Percentiles rank a stretch among this genome's conserved stretches.
These are phyloP conservation scores for Penicillium daleae DNA, from an alignment of 495 filamentous ascomycete species.

Conservation along the genomic window DNA sequence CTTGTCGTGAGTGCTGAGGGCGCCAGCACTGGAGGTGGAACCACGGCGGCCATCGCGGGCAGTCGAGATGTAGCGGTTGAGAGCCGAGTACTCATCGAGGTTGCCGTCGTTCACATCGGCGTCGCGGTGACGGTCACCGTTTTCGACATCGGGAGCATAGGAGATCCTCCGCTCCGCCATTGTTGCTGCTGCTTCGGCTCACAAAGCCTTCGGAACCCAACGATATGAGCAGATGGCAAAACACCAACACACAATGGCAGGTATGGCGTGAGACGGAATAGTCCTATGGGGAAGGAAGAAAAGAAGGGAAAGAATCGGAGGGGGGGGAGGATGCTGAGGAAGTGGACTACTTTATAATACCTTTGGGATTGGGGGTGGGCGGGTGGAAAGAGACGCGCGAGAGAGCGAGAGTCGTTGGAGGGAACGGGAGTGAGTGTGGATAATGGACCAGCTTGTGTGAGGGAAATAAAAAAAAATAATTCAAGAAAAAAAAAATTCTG, in stretches of 20 bases:
- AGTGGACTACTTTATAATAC: conserved; percentile 44
- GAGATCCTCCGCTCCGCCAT: conserved; percentile 59
- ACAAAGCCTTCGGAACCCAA: conserved; percentile 49
- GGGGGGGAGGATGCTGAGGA: conserved; percentile 28
- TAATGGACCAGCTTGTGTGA: conserved; percentile 25
- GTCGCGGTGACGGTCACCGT: conserved; percentile 49
- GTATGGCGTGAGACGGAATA: conserved; percentile 51
- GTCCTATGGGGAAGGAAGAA: conserved; percentile 41
- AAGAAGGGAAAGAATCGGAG: too few species aligned
- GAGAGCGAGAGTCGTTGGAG: too few species aligned
- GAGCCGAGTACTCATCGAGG: conserved; percentile 57
- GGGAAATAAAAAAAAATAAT: conserved; percentile 25
- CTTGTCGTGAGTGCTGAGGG: conserved; percentile 41
- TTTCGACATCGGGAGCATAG: conserved; percentile 57
- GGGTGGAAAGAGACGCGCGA: conserved; percentile 13
- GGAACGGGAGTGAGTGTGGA: conserved; percentile 34
- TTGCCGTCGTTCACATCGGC: conserved; percentile 31
- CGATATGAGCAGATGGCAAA: conserved; percentile 47
- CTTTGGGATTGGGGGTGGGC: conserved; percentile 25
- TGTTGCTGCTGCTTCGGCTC: conserved; percentile 51
- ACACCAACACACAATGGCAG: conserved; percentile 42
- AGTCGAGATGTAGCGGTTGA: conserved; percentile 69
- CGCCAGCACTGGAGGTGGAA: conserved; percentile 56
- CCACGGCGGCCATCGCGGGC: conserved; percentile 63
- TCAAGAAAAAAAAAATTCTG: conserved; percentile 4